These are phyloP conservation scores for Tremellales sp. DNA, from an alignment of 1,284 basidiomycete species.

Conservation along the genomic window DNA sequence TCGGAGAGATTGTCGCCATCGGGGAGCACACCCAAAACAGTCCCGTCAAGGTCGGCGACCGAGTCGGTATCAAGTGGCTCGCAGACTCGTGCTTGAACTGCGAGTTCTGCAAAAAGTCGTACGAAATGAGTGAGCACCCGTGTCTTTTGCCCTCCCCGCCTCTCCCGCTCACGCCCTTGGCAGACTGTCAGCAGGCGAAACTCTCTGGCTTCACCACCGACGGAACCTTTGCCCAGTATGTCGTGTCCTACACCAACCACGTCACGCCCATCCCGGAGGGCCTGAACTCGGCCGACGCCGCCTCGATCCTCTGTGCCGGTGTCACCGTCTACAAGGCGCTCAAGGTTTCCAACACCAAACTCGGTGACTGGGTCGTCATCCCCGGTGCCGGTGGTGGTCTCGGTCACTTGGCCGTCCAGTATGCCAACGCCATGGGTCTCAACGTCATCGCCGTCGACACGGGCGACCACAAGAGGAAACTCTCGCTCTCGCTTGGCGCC, in stretches of 20 bases:
- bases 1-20: conserved; percentile 66
- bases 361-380: conserved; percentile 78
- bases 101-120: conserved; percentile 67
- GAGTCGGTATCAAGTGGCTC: conserved; percentile 82
- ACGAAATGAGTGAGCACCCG: conserved; percentile 52
- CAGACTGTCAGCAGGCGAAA: conserved; percentile 57
- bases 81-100: conserved; percentile 68
- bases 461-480: conserved; percentile 68
- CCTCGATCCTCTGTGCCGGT: conserved; percentile 75
- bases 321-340: conserved; percentile 66
- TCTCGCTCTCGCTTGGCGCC: conserved; percentile 67
- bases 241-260: conserved; percentile 56
- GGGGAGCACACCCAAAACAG: conserved; percentile 58
- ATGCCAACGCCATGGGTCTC: conserved; percentile 69
- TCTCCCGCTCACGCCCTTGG: conserved; percentile 48
- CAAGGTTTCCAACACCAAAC: conserved; percentile 64
- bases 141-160: not conserved
- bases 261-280: conserved; percentile 72
- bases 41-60: conserved; percentile 32
- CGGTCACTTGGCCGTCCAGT: conserved; percentile 62
- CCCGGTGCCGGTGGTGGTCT: conserved; percentile 52
- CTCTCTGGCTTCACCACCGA: conserved; percentile 61
- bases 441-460: conserved; percentile 74
- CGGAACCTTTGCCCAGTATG: conserved; percentile 31
- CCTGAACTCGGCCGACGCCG: conserved; percentile 64